phyloP scores from a whole-genome alignment of 306 rosid species.

The Senna tora region DNA sequence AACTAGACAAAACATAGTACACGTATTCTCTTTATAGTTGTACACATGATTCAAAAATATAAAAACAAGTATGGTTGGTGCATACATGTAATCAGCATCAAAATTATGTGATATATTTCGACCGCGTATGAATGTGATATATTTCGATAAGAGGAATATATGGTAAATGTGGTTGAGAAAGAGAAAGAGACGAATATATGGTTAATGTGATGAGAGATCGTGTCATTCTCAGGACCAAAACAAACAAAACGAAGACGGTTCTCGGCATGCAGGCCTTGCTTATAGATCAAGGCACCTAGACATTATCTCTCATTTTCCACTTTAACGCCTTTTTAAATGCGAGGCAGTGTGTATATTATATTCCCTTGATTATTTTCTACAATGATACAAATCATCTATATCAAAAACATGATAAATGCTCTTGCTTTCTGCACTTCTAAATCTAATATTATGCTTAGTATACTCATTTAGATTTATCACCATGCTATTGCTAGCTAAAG shows the following conservation, averaged over 20 bases:
- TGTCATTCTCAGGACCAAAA: background rate
- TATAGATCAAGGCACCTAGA: conserved; percentile 25
- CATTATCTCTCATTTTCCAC: conserved; percentile 30
- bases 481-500: conserved; percentile 3
- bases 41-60: no score
- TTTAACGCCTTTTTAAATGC: background rate
- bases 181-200: conserved; percentile 36
- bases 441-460: conserved; percentile 6
- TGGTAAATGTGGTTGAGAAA: conserved; percentile 38
- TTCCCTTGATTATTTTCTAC: conserved; percentile 4
- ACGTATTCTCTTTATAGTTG: background rate
- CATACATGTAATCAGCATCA: background rate
- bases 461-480: conserved; percentile 11
- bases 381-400: background rate
- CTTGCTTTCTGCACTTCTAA: background rate
- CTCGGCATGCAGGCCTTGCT: conserved; percentile 33
- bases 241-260: conserved; percentile 43
- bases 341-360: background rate
- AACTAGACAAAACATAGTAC: background rate
- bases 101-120: no score
- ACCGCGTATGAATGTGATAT: no score
- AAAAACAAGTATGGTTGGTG: no score
- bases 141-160: conserved; percentile 42
- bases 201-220: conserved; percentile 27
- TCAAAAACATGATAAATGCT: conserved; percentile 14